phyloP scores from a whole-genome alignment of 768 basidiomycete genomes.

The Holtermannia corniformis region DNA sequence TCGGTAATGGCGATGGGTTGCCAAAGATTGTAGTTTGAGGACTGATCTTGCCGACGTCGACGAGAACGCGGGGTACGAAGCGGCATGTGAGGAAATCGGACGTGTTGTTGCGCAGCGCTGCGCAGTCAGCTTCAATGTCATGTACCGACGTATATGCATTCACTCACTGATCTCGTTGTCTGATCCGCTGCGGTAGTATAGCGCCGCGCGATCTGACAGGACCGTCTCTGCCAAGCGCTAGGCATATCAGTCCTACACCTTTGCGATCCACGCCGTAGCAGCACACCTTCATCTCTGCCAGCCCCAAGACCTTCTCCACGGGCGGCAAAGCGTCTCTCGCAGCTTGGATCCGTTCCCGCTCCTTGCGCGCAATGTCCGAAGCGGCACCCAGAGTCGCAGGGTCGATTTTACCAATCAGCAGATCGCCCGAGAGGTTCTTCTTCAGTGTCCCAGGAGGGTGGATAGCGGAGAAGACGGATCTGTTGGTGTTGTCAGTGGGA shows the following conservation, averaged over 20 bases:
- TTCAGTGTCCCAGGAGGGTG: constrained; percentile 35
- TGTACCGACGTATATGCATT: background rate
- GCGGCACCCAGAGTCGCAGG: constrained; percentile 16
- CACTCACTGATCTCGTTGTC: constrained; percentile 9
- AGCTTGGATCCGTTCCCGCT: constrained; percentile 14
- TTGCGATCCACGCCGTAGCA: no score
- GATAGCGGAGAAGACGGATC: constrained; percentile 28
- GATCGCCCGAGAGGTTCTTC: constrained; percentile 24
- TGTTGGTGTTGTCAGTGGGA: constrained; percentile 2
- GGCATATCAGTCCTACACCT: no score
- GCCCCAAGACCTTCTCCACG: constrained; percentile 31
- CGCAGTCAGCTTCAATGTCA: background rate
- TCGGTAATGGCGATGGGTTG: constrained; percentile 34
- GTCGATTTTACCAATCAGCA: constrained; percentile 29
- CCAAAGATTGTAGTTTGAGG: constrained; percentile 41
- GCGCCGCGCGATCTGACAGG: constrained; percentile 11
- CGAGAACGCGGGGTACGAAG: constrained; percentile 39
- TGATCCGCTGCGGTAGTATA: constrained; percentile 17
- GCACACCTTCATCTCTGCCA: constrained; percentile 39
- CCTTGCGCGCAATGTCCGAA: background rate
- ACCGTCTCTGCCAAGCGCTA: constrained; percentile 8
- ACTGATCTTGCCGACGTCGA: constrained; percentile 33
- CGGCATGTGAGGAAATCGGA: constrained; percentile 30
- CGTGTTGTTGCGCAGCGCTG: constrained; percentile 19
- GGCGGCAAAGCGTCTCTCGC: constrained; percentile 24